phyloP scores from a whole-genome alignment of 2,329 filamentous ascomycete species.

The Bisporella sp. region DNA sequence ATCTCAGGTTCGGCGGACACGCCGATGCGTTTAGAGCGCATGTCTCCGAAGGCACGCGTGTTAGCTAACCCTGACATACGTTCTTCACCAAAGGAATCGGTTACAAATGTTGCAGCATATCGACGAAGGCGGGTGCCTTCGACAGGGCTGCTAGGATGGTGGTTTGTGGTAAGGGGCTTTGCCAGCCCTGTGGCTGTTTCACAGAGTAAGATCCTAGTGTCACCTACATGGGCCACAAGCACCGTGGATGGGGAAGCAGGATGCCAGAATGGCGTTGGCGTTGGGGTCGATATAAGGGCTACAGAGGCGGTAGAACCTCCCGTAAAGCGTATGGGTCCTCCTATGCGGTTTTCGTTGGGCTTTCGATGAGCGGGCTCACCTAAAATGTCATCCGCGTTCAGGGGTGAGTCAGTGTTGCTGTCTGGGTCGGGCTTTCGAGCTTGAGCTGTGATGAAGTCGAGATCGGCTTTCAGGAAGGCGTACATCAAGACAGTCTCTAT shows the following conservation, averaged over 20 bases:
- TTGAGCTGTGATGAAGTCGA: slow-evolving; percentile 89
- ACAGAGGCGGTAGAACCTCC: slow-evolving; percentile 90
- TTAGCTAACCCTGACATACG: slow-evolving; percentile 91
- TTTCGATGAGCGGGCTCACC: slow-evolving; percentile 51
- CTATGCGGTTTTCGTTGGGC: slow-evolving; percentile 57
- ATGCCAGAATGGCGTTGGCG: slow-evolving; percentile 91
- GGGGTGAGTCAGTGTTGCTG: slow-evolving; percentile 62
- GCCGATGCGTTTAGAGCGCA: slow-evolving; percentile 83
- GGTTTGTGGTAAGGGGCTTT: slow-evolving; percentile 78
- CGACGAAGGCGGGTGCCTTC: slow-evolving; percentile 79
- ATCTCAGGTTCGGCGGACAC: slow-evolving; percentile 93
- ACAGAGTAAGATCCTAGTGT: slow-evolving; percentile 86
- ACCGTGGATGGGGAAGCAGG: slow-evolving; percentile 78
- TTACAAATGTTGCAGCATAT: slow-evolving; percentile 81
- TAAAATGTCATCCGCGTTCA: slow-evolving; percentile 81
- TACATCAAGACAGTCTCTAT: slow-evolving; percentile 80
- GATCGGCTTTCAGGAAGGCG: slow-evolving; percentile 86
- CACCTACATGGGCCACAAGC: slow-evolving; percentile 84
- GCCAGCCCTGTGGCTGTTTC: slow-evolving; percentile 76
- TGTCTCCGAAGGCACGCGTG: slow-evolving; percentile 89
- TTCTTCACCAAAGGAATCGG: slow-evolving; percentile 95
- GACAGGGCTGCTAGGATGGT: slow-evolving; percentile 81
- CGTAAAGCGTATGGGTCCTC: slow-evolving; percentile 73
- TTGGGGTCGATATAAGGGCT: slow-evolving; percentile 86
- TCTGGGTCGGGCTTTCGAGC: slow-evolving; percentile 71